Evolutionary conservation across 257 asterid genomes (phyloP).

Genomic region (Linaria vulgaris): DNA sequence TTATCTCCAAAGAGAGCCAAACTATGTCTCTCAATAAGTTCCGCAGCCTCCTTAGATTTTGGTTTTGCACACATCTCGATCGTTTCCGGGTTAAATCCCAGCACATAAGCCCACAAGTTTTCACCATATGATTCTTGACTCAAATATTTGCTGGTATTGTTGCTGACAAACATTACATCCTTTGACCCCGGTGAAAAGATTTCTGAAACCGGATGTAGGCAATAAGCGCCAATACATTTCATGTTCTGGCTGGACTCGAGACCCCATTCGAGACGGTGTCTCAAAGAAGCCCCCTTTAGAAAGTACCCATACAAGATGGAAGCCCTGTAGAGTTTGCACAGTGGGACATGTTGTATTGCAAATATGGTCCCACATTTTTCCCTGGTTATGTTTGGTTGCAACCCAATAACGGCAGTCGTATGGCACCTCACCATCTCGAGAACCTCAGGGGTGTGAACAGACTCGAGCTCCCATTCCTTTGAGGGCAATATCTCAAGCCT

Average conservation of each 20-base stretch:
- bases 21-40: constrained; percentile 65
- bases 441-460: constrained; percentile 65
- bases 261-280: constrained; percentile 62
- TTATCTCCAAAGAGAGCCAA: constrained; percentile 66
- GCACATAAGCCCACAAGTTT: constrained; percentile 48
- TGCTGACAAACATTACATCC: constrained; percentile 28
- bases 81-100: constrained; percentile 58
- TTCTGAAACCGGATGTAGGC: constrained; percentile 30
- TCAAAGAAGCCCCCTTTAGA: constrained; percentile 64
- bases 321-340: constrained; percentile 58
- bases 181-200: constrained; percentile 36
- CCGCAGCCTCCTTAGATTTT: constrained; percentile 62
- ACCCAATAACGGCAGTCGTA: constrained; percentile 47
- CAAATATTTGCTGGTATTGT: constrained; percentile 28
- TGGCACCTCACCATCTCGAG: constrained; percentile 78
- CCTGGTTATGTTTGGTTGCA: constrained; percentile 47
- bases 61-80: constrained; percentile 69
- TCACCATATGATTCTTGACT: constrained; percentile 35
- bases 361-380: constrained; percentile 60
- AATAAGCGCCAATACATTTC: constrained; percentile 19
- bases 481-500: constrained; percentile 82
- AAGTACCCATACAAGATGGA: constrained; percentile 82
- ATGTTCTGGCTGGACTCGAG: constrained; percentile 29
- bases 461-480: constrained; percentile 85
- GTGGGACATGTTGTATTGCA: constrained; percentile 38